phyloP scores from a whole-genome alignment of 768 basidiomycete genomes.

The Russula dissimulans region DNA sequence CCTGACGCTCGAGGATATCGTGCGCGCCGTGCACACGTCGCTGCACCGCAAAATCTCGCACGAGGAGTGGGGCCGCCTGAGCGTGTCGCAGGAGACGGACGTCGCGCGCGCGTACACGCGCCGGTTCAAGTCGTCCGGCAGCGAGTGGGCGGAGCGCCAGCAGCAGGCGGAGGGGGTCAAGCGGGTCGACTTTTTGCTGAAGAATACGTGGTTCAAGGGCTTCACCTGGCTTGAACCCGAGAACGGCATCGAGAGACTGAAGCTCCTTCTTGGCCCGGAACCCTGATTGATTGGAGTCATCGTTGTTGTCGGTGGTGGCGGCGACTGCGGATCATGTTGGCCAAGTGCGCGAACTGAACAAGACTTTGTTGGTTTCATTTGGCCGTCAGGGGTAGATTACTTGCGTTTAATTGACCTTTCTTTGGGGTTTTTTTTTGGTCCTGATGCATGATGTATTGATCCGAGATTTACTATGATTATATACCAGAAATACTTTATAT shows the following conservation, averaged over 20 bases:
- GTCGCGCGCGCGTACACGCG: constrained; percentile 20
- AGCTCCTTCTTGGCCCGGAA: constrained; percentile 8
- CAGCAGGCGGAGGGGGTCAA: constrained; percentile 18
- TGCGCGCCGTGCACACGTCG: constrained; percentile 10
- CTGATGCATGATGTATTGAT: no score
- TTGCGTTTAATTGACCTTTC: neutral
- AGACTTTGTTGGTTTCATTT: neutral
- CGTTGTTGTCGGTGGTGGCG: no score
- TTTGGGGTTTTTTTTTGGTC: neutral
- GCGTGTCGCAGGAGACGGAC: constrained; percentile 14
- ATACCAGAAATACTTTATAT: neutral
- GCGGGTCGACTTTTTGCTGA: constrained; percentile 18
- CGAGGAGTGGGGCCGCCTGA: constrained; percentile 17
- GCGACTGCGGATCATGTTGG: neutral
- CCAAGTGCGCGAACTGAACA: neutral
- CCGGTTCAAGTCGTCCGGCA: constrained; percentile 15
- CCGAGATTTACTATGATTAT: neutral
- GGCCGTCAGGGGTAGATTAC: neutral
- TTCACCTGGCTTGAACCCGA: constrained; percentile 16
- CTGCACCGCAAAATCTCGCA: constrained; percentile 20
- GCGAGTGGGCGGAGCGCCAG: neutral
- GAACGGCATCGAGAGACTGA: constrained; percentile 15
- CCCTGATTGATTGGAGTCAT: neutral
- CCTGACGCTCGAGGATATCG: constrained; percentile 17
- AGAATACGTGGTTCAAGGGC: constrained; percentile 16